Percentiles rank a stretch among this genome's conserved stretches.
phyloP scores from a whole-genome alignment of 1,139 yeast genomes.

The Zygotorulaspora mrakii region DNA sequence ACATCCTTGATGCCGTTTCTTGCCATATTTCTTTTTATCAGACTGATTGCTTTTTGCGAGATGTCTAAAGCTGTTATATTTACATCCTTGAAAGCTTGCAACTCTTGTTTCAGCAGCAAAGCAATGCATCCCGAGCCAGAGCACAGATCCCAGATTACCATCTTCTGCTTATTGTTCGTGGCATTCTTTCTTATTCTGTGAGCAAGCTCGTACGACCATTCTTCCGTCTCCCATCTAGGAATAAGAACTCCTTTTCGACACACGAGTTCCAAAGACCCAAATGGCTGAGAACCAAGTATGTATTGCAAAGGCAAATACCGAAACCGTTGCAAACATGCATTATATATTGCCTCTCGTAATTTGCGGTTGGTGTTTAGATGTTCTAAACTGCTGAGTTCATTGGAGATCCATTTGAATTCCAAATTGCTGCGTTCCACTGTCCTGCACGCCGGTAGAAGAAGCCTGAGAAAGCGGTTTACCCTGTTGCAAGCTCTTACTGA shows the following conservation, averaged over 20 bases:
- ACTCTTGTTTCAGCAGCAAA: constrained; percentile 43
- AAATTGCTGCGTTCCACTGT: constrained; percentile 37
- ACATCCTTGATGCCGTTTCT: constrained; percentile 11
- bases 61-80: constrained; percentile 56
- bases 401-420: constrained; percentile 52
- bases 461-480: constrained; percentile 22
- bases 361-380: constrained; percentile 7
- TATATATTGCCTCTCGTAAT: constrained; percentile 18
- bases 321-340: constrained; percentile 42
- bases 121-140: constrained; percentile 92
- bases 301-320: constrained; percentile 71
- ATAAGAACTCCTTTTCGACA: constrained; percentile 70
- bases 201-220: constrained; percentile 61
- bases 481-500: constrained; percentile 13
- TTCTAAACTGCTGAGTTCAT: constrained; percentile 37
- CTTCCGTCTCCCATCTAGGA: constrained; percentile 96
- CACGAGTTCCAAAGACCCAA: constrained; percentile 59
- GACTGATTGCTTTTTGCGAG: constrained; percentile 48
- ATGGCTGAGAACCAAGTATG: constrained; percentile 81
- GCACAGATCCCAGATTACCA: constrained; percentile 64
- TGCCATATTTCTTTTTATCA: constrained; percentile 48
- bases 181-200: constrained; percentile 7
- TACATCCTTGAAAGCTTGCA: constrained; percentile 27
- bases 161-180: constrained; percentile 7
- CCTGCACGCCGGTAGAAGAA: constrained; percentile 38